Base-by-base conservation (phyloP, 495 filamentous ascomycete species). In the Neurospora sp. region DNA sequence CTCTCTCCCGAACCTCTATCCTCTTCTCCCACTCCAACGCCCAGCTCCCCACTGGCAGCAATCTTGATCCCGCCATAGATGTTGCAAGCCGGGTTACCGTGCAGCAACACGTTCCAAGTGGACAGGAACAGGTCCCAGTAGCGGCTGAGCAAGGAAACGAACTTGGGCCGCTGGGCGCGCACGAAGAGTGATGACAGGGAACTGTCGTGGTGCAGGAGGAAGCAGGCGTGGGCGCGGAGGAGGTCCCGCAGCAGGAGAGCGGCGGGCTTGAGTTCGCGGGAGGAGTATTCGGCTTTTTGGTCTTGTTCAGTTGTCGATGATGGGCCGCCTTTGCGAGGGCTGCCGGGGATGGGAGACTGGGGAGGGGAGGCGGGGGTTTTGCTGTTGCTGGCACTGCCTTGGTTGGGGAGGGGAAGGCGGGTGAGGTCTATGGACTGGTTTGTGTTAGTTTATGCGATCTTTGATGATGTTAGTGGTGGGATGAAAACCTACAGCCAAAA, bases 11-110 rank as follows among this genome's bases (percentile, higher is more conserved):
- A 97, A 3, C 94, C 94, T 83, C 94, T 89, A 73, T 97, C 93
- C 82, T 97, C 94, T 78, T 97, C 94, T 39, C 94, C 96, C 14
- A 98, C 94, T 1, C 96, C 96, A 18, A 97, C 87, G 20, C 96
- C 96, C 35, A 97, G 89, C 81, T 97, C 94, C 7, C 95, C 96
- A 44, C 93, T 92, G 37, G 91, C 93, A 18, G 96, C 93, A 59
- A 98, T 88, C 81, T 97, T 97, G 74, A 97, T 88, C 3, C 93
- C 93, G 35, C 90, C 89, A 75, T 92, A 93, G 4, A 96, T 86
- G 72, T 90, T 90, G 5, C 90, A 88, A 5, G 90, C 90, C 3
- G 96, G 96, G 73, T 96, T 97, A 22, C 94, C 96, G 77, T 93
- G 91, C 44, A 98, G 84, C 59, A 98, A 86, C 20, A 98, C 89